Base-by-base conservation (phyloP, 768 basidiomycete species). In the Naematelia encephala region DNA sequence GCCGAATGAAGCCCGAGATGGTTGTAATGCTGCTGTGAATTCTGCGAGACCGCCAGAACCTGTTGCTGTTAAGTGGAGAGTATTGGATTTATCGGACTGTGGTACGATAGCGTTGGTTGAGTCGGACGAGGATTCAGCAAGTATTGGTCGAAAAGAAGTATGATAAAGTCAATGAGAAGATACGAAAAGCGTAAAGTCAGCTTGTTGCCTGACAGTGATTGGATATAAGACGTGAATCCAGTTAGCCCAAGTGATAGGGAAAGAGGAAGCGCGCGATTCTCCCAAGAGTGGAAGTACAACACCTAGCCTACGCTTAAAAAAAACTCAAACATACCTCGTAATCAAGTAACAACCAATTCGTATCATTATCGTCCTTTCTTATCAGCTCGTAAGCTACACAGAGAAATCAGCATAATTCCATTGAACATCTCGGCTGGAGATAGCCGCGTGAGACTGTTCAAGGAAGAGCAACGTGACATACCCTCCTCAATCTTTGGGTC, bases 311-410 rank as follows among this genome's bases (percentile, higher is more conserved):
- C n/a, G n/a, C n/a, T n/a, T 1, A 14, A 51, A 4, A 50, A 54
- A 28, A 2, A 13, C 11, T 22, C 22, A 29, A 42, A 56, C 81
- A 72, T 65, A 85, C 86, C 81, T 88, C 87, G 77, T 97, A 98
- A 75, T 94, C 89, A 58, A 96, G 79, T 57, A 97, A 81, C 46
- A 93, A 73, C 91, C 91, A 97, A 76, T 89, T 96, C 28, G 85
- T 88, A 27, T 89, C 88, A 39, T 86, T 82, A 73, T 91, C 91
- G 82, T 90, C 86, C 62, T 81, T 82, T 65, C 92, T 86, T 55
- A 96, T 87, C 66, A 91, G 88, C 76, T 84, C 81, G 82, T 96
- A 94, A 28, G 91, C 93, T 90, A 48, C 12, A 19, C 23, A 27
- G n/a, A 29, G n/a, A 51, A 26, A 3, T 45, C 34, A 51, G 55